Evolutionary conservation across 164 flowering plant species (phyloP).

Genomic region (Nymphaea colorata): DNA sequence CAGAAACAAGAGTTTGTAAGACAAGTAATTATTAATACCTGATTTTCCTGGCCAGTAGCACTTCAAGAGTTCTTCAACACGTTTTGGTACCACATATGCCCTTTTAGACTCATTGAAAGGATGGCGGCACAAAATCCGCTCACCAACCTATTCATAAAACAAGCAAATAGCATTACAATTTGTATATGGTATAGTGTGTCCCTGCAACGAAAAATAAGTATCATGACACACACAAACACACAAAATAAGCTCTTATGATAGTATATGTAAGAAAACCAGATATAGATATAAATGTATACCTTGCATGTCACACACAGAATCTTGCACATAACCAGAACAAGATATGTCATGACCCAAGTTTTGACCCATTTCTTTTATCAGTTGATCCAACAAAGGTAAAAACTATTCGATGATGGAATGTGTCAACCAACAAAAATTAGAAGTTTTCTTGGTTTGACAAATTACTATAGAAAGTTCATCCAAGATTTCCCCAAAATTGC

Average conservation of each 20-base stretch:
- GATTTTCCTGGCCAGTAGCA: constrained; percentile 88
- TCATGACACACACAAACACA: too few relatives aligned
- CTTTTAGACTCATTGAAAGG: constrained; percentile 98
- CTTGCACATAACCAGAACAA: too few relatives aligned
- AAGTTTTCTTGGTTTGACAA: constrained; percentile 9
- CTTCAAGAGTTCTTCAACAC: constrained; percentile 87
- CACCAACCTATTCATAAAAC: constrained; percentile 37
- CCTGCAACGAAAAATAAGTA: too few relatives aligned
- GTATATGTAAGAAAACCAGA: too few relatives aligned
- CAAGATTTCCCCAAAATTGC: constrained; percentile 7
- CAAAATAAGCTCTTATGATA: too few relatives aligned
- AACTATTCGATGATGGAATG: not conserved
- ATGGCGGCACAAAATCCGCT: constrained; percentile 86
- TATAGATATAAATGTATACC: too few relatives aligned
- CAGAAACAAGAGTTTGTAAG: too few relatives aligned
- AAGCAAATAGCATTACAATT: not conserved
- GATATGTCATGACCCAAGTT: too few relatives aligned
- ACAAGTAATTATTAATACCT: constrained; percentile 27
- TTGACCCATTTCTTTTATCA: not conserved
- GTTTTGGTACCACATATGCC: constrained; percentile 95
- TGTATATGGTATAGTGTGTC: not conserved
- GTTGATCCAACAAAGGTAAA: constrained; percentile 6
- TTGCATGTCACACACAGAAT: too few relatives aligned
- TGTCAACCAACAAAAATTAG: constrained; percentile 1
- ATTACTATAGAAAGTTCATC: constrained; percentile 14